Conservation (phyloP, 768 basidiomycete species). For the Boletus reticuloceps region DNA sequence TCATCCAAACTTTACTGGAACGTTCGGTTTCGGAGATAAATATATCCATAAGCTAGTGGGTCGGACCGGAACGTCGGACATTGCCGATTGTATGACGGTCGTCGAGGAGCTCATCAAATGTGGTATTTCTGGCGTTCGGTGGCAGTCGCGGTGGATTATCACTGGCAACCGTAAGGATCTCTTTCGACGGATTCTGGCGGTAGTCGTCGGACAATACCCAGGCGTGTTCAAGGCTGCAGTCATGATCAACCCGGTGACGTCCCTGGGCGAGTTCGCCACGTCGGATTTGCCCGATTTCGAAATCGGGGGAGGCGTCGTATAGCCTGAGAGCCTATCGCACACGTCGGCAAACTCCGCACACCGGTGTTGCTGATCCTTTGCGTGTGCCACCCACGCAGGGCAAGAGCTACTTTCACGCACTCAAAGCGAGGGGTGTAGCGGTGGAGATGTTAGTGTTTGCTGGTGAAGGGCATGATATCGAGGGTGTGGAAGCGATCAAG, state of each 20-base stretch:
- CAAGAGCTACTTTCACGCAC: conserved; percentile 11
- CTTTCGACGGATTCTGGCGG: neutral
- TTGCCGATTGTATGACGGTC: conserved; percentile 44
- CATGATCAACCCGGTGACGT: conserved; percentile 52
- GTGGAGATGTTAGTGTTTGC: no score
- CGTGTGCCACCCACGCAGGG: conserved; percentile 59
- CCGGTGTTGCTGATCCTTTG: conserved; percentile 53
- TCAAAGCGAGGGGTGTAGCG: no score
- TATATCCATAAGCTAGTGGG: conserved; percentile 48
- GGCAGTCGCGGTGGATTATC: no score
- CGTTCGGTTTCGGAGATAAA: conserved; percentile 35
- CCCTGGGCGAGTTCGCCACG: conserved; percentile 34
- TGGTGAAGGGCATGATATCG: no score
- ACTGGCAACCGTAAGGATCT: conserved; percentile 46
- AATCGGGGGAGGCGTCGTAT: no score
- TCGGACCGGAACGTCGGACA: conserved; percentile 57
- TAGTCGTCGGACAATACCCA: conserved; percentile 57
- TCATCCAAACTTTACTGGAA: conserved; percentile 31
- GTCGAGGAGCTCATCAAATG: conserved; percentile 45
- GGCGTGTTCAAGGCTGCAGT: conserved; percentile 55
- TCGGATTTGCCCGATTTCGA: conserved; percentile 69
- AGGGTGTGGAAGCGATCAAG: no score
- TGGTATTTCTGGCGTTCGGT: conserved; percentile 35
- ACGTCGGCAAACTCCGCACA: conserved; percentile 46
- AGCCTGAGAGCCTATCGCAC: no score